These are phyloP conservation scores for Hericium coralloides DNA, from an alignment of 768 basidiomycete species.

Conservation along the genomic window DNA sequence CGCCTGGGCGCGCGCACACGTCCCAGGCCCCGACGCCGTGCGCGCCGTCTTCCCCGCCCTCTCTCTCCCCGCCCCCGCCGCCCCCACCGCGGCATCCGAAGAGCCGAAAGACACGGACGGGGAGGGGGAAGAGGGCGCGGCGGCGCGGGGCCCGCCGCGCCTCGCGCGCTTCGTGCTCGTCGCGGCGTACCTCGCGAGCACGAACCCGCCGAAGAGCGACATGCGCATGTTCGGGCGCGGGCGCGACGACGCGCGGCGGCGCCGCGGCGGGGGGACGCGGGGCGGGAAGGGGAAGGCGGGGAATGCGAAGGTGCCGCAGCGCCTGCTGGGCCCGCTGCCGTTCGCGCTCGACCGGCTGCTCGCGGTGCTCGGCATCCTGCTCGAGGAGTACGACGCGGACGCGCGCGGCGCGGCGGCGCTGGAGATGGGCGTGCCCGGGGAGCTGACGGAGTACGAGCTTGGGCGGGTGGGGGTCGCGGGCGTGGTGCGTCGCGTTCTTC, in stretches of 20 bases:
- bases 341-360: slow-evolving; percentile 76
- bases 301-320: slow-evolving; percentile 39
- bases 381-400: slow-evolving; percentile 65
- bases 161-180: slow-evolving; percentile 71
- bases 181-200: slow-evolving; percentile 74
- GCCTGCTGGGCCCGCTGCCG: slow-evolving; percentile 67
- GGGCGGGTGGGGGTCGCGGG: slow-evolving; percentile 49
- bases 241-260: slow-evolving; percentile 55
- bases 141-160: slow-evolving; percentile 38
- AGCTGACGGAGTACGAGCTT: slow-evolving; percentile 69
- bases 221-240: slow-evolving; percentile 72
- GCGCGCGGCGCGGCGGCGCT: slow-evolving; percentile 30
- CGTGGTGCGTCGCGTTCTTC: slow-evolving; percentile 34
- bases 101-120: neutral
- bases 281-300: slow-evolving; percentile 13
- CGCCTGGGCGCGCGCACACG: slow-evolving; percentile 51
- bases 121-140: slow-evolving; percentile 7
- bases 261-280: slow-evolving; percentile 28
- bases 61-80: slow-evolving; percentile 15
- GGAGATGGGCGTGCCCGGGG: slow-evolving; percentile 50
- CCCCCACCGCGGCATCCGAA: neutral
- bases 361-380: slow-evolving; percentile 68
- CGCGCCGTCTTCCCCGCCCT: slow-evolving; percentile 1
- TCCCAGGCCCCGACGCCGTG: slow-evolving; percentile 31
- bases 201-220: slow-evolving; percentile 77